Evolutionary conservation across 306 rosid species (phyloP).

Genomic region (Vicia sativa): DNA sequence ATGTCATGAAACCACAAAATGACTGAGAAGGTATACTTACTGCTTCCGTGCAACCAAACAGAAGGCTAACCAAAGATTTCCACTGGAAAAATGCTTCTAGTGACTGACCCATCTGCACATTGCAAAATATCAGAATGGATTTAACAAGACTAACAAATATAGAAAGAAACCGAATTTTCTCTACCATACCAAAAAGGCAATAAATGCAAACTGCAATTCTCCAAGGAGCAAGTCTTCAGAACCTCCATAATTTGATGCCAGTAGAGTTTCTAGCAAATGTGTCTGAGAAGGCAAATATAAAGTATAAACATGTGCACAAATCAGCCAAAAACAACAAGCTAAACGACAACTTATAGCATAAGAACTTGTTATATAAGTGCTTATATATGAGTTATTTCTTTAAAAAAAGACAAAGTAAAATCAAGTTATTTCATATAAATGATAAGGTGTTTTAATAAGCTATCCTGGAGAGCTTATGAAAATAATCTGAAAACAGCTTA

Average conservation of each 20-base stretch:
- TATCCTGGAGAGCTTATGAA: background rate
- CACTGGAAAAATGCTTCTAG: conserved; percentile 91
- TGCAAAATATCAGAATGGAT: conserved; percentile 36
- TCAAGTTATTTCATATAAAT: background rate
- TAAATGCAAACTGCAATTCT: conserved; percentile 86
- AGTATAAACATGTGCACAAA: conserved; percentile 26
- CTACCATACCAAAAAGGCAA: conserved; percentile 69
- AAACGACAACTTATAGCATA: background rate
- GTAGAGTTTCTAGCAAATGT: conserved; percentile 68
- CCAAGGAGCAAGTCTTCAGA: conserved; percentile 84
- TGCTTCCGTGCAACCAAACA: conserved; percentile 85
- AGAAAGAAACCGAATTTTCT: conserved; percentile 5
- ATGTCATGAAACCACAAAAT: conserved; percentile 17
- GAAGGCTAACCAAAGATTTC: conserved; percentile 82
- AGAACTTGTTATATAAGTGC: background rate
- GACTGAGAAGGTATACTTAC: conserved; percentile 55
- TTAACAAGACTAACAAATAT: conserved; percentile 18
- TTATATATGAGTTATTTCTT: background rate
- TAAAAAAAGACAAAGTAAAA: background rate
- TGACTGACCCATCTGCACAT: conserved; percentile 91
- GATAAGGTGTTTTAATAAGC: background rate
- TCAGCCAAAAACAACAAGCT: conserved; percentile 26
- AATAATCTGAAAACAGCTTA: background rate
- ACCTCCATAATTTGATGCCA: conserved; percentile 73
- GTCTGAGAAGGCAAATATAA: conserved; percentile 57